A percentile compares a stretch with the other conserved stretches of the same genome.
Evolutionary conservation across 306 rosid genomes (phyloP).

Genomic region (Sicyos edulis): DNA sequence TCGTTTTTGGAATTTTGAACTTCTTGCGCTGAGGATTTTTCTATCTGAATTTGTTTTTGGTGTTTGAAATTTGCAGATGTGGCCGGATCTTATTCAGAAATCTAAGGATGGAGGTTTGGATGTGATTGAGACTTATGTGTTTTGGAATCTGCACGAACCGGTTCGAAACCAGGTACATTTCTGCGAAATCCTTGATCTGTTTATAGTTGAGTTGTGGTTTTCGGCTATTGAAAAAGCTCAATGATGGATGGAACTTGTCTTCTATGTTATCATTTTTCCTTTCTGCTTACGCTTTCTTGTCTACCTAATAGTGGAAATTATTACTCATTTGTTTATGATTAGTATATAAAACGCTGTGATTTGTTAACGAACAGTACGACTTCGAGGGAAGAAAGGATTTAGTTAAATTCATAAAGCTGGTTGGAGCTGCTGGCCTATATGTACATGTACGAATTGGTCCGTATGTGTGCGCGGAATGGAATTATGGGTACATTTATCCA

Average conservation of each 20-base stretch:
- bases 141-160: constrained; percentile 87
- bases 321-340: background rate
- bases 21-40: background rate
- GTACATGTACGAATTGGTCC: constrained; percentile 94
- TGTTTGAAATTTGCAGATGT: constrained; percentile 54
- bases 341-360: background rate
- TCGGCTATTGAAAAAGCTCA: background rate
- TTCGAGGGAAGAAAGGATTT: constrained; percentile 74
- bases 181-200: constrained; percentile 4
- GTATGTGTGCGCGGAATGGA: constrained; percentile 95
- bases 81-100: constrained; percentile 90
- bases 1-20: background rate
- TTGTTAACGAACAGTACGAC: constrained; percentile 43
- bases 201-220: background rate
- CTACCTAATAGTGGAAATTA: background rate
- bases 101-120: constrained; percentile 93
- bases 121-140: constrained; percentile 85
- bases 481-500: constrained; percentile 57
- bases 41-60: constrained; percentile 14
- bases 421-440: constrained; percentile 72
- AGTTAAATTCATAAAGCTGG: constrained; percentile 67
- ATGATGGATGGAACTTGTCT: background rate
- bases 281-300: constrained; percentile 14
- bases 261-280: background rate
- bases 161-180: constrained; percentile 61